Conservation (phyloP, 495 filamentous ascomycete species). For the Tuber indicum region DNA sequence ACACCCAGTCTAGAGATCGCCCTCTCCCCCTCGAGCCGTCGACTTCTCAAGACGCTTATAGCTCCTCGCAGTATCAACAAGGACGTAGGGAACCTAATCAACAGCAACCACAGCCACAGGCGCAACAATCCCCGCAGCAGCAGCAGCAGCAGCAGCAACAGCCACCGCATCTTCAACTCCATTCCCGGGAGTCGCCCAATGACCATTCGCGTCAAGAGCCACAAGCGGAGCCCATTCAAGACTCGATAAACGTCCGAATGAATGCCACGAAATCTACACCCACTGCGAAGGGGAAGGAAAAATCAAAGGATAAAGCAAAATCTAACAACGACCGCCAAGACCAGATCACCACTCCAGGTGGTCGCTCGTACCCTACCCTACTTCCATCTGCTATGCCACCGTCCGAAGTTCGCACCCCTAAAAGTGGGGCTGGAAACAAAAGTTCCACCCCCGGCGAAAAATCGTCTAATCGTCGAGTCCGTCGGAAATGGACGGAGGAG, state of each 20-base stretch:
- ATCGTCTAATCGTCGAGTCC: conserved; percentile 30
- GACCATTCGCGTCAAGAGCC: conserved; percentile 25
- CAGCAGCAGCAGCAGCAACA: conserved; percentile 28
- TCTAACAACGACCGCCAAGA: conserved; percentile 26
- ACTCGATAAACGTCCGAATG: conserved; percentile 25
- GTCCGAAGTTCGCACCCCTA: conserved; percentile 25
- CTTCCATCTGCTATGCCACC: conserved; percentile 28
- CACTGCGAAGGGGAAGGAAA: conserved; percentile 31
- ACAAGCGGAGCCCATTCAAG: conserved; percentile 24
- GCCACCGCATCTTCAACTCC: conserved; percentile 26
- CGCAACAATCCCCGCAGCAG: conserved; percentile 15
- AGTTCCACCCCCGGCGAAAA: conserved; percentile 26
- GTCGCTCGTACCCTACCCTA: conserved; percentile 28
- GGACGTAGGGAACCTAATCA: conserved; percentile 36
- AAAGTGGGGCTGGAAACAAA: conserved; percentile 20
- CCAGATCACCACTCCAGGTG: conserved; percentile 25
- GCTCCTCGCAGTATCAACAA: conserved; percentile 33
- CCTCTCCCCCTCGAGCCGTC: conserved; percentile 40
- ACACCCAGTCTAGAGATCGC: conserved; percentile 35
- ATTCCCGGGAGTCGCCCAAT: conserved; percentile 18
- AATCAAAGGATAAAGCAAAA: conserved; percentile 27
- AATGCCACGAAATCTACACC: conserved; percentile 31
- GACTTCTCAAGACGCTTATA: conserved; percentile 35
- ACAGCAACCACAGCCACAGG: conserved; percentile 25
- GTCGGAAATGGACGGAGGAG: conserved; percentile 58